Percentiles rank a stretch among this genome's conserved stretches.
phyloP scores from a whole-genome alignment of 371 early-diverging fungal species.

The Saksenaea vasiformis region DNA sequence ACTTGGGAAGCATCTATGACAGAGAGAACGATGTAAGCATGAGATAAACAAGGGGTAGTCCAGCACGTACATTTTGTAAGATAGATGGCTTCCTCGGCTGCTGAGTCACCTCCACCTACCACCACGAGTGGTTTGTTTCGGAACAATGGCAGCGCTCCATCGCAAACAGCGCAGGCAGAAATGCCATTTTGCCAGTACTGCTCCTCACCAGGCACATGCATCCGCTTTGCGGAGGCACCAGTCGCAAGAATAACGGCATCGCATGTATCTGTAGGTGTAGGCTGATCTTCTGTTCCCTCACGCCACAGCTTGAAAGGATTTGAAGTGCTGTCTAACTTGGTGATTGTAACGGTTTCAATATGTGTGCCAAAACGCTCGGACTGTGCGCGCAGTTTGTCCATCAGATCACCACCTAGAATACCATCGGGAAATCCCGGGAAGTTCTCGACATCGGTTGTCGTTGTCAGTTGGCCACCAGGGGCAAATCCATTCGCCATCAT shows the following conservation, averaged over 20 bases:
- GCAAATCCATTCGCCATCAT: slow-evolving; percentile 92
- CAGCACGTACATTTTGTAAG: slow-evolving; percentile 83
- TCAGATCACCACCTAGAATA: slow-evolving; percentile 79
- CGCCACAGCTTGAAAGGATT: slow-evolving; percentile 93
- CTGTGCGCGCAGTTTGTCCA: slow-evolving; percentile 83
- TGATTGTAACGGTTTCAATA: slow-evolving; percentile 90
- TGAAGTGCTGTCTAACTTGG: slow-evolving; percentile 76
- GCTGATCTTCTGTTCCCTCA: slow-evolving; percentile 74
- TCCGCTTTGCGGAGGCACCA: slow-evolving; percentile 97
- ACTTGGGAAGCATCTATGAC: slow-evolving; percentile 80
- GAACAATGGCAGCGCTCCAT: slow-evolving; percentile 98
- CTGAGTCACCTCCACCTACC: slow-evolving; percentile 99
- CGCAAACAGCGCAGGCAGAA: slow-evolving; percentile 99
- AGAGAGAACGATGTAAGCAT: not conserved
- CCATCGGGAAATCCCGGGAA: slow-evolving; percentile 88
- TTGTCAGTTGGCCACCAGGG: slow-evolving; percentile 91
- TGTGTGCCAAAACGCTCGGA: slow-evolving; percentile 81
- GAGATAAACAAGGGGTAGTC: too few species aligned
- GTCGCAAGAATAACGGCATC: slow-evolving; percentile 96
- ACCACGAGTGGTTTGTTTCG: slow-evolving; percentile 92
- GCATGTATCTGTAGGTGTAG: slow-evolving; percentile 70
- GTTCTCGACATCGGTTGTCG: slow-evolving; percentile 92
- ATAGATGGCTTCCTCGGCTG: slow-evolving; percentile 98
- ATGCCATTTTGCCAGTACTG: slow-evolving; percentile 82
- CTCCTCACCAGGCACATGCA: slow-evolving; percentile 67